Conservation (phyloP, 2,329 filamentous ascomycete species). For the Penicillium sp. region DNA sequence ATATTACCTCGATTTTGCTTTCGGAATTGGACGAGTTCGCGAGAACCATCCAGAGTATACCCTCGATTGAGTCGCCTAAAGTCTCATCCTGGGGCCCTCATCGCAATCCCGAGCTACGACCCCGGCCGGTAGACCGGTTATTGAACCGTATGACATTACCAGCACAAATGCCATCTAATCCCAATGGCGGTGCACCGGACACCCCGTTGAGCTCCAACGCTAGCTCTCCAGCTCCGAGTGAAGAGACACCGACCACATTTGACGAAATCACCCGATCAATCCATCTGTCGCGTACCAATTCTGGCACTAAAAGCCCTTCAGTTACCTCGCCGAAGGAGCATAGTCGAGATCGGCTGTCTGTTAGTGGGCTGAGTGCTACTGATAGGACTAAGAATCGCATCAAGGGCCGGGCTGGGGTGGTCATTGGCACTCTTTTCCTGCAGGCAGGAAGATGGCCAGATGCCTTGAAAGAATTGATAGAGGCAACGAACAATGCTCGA, state of each 20-base stretch:
- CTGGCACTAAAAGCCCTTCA: slow-evolving; percentile 36
- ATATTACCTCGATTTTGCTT: slow-evolving; percentile 70
- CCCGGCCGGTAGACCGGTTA: slow-evolving; percentile 54
- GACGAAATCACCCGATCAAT: slow-evolving; percentile 51
- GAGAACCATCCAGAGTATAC: slow-evolving; percentile 69
- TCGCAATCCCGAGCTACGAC: slow-evolving; percentile 52
- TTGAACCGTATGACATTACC: slow-evolving; percentile 80
- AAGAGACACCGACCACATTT: slow-evolving; percentile 54
- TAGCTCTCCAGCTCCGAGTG: slow-evolving; percentile 36
- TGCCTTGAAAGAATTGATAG: slow-evolving; percentile 76
- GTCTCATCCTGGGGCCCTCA: slow-evolving; percentile 43
- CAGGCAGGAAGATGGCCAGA: slow-evolving; percentile 88
- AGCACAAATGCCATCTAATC: slow-evolving; percentile 51
- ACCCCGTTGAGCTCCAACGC: slow-evolving; percentile 40
- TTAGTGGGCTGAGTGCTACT: slow-evolving; percentile 70
- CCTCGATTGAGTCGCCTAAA: slow-evolving; percentile 74
- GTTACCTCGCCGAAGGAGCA: slow-evolving; percentile 49
- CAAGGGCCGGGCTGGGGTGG: slow-evolving; percentile 72
- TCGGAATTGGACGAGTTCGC: slow-evolving; percentile 74
- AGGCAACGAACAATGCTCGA: slow-evolving; percentile 74
- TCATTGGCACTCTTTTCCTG: slow-evolving; percentile 81
- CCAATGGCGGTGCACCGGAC: slow-evolving; percentile 30
- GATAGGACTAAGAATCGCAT: slow-evolving; percentile 78
- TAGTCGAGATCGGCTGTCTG: slow-evolving; percentile 61
- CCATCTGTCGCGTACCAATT: slow-evolving; percentile 38